A percentile compares a stretch with the other conserved stretches of the same genome.
phyloP scores from a whole-genome alignment of 768 basidiomycete species.

The Pilatotrama ljubarskyi region DNA sequence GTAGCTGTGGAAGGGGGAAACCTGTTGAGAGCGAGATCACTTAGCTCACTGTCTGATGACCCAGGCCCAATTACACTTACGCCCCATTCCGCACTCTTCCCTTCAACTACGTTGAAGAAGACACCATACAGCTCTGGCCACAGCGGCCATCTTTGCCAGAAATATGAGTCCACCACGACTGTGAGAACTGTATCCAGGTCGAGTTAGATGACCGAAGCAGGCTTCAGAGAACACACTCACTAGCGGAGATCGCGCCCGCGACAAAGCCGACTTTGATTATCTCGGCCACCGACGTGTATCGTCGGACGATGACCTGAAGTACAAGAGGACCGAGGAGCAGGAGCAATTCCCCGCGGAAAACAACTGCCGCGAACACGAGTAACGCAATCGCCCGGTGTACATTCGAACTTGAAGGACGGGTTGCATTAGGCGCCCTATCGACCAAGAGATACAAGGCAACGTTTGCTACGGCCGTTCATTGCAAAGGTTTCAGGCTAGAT shows the following conservation, averaged over 20 bases:
- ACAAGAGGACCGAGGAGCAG: conserved; percentile 63
- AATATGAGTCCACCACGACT: conserved; percentile 74
- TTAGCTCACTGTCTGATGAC: background rate
- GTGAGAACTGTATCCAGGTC: conserved; percentile 50
- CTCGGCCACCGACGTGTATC: conserved; percentile 43
- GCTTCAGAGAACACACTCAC: conserved; percentile 36
- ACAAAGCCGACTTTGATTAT: conserved; percentile 52
- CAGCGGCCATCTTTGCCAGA: conserved; percentile 70
- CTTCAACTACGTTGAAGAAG: conserved; percentile 84
- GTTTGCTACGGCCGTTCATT: conserved; percentile 48
- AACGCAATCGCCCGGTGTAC: conserved; percentile 51
- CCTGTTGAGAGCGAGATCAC: conserved; percentile 39
- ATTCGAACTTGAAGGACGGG: conserved; percentile 36
- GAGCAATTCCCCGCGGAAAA: conserved; percentile 80
- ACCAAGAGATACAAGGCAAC: conserved; percentile 52
- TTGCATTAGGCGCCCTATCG: conserved; percentile 41
- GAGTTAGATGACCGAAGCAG: background rate
- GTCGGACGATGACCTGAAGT: conserved; percentile 50
- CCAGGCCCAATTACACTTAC: conserved; percentile 45
- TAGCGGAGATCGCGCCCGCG: conserved; percentile 49
- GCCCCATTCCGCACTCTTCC: conserved; percentile 92
- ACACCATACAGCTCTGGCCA: conserved; percentile 87
- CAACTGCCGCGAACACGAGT: conserved; percentile 63
- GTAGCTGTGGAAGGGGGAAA: conserved; percentile 70
- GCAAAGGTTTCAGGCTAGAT: background rate